These are phyloP conservation scores for Naganishia albida DNA, from an alignment of 1,284 basidiomycete species.

Conservation along the genomic window DNA sequence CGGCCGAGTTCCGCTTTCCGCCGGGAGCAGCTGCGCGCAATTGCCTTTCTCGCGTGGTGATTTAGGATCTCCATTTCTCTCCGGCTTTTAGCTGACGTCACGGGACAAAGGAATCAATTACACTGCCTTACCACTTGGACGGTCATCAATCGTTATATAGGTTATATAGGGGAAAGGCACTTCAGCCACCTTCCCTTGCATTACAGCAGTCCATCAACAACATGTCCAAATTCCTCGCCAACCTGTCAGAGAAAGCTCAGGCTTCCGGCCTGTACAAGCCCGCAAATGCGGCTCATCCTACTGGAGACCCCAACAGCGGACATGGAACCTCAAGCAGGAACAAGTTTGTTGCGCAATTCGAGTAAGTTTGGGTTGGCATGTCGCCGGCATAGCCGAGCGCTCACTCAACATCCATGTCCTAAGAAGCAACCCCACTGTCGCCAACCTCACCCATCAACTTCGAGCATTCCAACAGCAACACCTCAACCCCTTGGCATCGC, in stretches of 20 bases:
- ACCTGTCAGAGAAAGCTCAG: constrained; percentile 30
- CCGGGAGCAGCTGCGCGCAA: no score
- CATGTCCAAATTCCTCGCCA: constrained; percentile 29
- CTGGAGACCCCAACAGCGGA: constrained; percentile 9
- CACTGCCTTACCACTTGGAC: no score
- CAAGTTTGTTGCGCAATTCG: constrained; percentile 25
- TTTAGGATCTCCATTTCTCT: no score
- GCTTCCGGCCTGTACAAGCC: constrained; percentile 26
- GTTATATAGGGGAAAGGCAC: background rate
- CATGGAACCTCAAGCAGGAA: background rate
- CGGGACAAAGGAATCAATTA: background rate
- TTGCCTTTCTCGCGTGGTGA: no score
- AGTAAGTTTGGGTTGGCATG: background rate
- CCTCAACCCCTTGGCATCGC: constrained; percentile 25
- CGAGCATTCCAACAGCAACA: constrained; percentile 33
- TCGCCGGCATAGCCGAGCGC: no score
- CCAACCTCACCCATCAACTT: constrained; percentile 30
- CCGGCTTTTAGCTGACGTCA: constrained; percentile 11
- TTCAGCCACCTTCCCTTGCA: background rate
- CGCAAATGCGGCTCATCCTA: constrained; percentile 16
- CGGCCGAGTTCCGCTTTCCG: no score
- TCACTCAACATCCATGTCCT: background rate
- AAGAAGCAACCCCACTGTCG: constrained; percentile 30
- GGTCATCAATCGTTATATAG: constrained; percentile 17
- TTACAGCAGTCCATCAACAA: background rate